Evolutionary conservation across 192 early-diverging fungal species (phyloP).

Genomic region (Backusella luteola): DNA sequence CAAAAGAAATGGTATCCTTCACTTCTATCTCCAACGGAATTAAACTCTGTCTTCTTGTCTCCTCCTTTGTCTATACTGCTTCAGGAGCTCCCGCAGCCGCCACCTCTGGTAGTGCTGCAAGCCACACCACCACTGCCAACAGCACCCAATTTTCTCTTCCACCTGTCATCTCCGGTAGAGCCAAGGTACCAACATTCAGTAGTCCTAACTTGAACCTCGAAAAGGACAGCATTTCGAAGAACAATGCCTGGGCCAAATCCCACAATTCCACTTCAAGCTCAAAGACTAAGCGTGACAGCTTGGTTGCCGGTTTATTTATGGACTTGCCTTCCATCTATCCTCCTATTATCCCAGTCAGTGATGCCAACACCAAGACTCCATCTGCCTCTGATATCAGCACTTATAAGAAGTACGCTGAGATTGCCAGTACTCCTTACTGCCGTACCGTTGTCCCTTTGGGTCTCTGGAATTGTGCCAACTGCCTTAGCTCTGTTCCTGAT

Average conservation of each 20-base stretch:
- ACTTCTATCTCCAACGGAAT: not conserved
- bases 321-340: not conserved
- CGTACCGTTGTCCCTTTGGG: not conserved
- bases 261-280: not conserved
- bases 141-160: not conserved
- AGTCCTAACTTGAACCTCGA: not conserved
- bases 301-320: not conserved
- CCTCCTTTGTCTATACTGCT: not conserved
- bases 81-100: not conserved
- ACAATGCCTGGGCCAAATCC: not conserved
- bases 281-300: not conserved
- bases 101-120: not conserved
- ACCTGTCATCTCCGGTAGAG: not conserved
- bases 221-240: not conserved
- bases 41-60: not conserved
- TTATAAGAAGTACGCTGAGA: not conserved
- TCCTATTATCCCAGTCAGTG: not conserved
- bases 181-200: not conserved
- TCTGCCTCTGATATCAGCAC: not conserved
- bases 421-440: constrained; percentile 6
- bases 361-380: not conserved
- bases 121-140: not conserved
- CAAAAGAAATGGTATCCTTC: not conserved
- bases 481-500: not conserved
- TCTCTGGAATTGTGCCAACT: not conserved